Conservation (phyloP, 495 filamentous ascomycete species). For the Penicillium bovifimosum region DNA sequence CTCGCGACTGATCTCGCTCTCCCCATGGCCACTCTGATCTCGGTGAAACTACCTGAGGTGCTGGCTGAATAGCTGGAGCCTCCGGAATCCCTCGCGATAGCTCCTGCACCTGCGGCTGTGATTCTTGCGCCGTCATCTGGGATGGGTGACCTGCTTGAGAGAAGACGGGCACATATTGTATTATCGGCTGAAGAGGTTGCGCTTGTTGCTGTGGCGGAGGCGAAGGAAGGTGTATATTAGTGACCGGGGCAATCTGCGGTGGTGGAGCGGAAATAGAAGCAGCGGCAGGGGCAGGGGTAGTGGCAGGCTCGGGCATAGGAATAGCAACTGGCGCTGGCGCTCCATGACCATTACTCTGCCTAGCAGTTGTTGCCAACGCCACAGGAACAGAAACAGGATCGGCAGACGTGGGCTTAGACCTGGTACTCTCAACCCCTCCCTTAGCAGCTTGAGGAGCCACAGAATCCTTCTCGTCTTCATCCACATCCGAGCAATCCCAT, state of each 20-base stretch:
- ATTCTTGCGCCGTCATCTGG: neutral
- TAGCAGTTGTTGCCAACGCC: neutral
- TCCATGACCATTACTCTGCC: neutral
- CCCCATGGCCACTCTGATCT: slow-evolving; percentile 9
- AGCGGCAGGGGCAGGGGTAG: slow-evolving; percentile 11
- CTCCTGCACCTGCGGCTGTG: slow-evolving; percentile 1
- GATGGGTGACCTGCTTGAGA: slow-evolving; percentile 16
- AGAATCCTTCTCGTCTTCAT: slow-evolving; percentile 9
- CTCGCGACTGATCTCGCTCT: neutral
- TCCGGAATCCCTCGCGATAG: neutral
- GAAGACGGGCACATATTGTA: slow-evolving; percentile 26
- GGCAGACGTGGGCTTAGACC: neutral
- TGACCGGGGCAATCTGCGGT: slow-evolving; percentile 18
- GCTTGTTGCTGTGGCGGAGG: slow-evolving; percentile 5
- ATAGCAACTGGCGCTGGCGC: slow-evolving; percentile 5
- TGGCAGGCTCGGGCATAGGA: neutral
- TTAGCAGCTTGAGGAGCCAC: slow-evolving; percentile 1
- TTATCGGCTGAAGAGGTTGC: slow-evolving; percentile 15
- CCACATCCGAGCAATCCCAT: slow-evolving; percentile 10
- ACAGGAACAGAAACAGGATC: slow-evolving; percentile 3
- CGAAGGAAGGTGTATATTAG: slow-evolving; percentile 2
- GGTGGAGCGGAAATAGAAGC: slow-evolving; percentile 13
- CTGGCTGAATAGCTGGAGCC: neutral
- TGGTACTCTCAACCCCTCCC: neutral
- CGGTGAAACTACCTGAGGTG: neutral